Evolutionary conservation across 2,329 filamentous ascomycete species (phyloP).

Genomic region (Cryphonectria carpinicola): DNA sequence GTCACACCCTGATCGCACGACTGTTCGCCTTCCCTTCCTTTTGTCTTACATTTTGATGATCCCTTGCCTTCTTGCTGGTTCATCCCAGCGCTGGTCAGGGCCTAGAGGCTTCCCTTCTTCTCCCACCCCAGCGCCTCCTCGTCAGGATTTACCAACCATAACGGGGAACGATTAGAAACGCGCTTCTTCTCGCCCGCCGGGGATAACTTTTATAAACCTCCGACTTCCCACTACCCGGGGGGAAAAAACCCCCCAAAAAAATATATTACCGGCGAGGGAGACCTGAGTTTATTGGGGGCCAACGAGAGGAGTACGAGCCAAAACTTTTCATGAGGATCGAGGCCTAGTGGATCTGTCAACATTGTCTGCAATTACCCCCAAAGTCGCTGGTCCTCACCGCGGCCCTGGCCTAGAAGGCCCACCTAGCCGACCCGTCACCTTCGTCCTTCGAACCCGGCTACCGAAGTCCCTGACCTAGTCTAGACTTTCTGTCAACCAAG

Average conservation of each 20-base stretch:
- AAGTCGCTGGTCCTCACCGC: not conserved
- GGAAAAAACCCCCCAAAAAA: no score
- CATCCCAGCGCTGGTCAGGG: no score
- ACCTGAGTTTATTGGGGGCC: not conserved
- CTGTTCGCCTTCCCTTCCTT: not conserved
- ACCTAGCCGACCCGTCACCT: constrained; percentile 1
- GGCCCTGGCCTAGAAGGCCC: constrained; percentile 3
- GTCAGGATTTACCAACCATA: not conserved
- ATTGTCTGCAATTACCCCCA: not conserved
- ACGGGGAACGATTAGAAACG: not conserved
- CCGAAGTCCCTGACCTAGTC: not conserved
- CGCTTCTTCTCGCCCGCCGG: not conserved
- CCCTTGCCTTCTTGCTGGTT: not conserved
- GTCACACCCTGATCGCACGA: constrained; percentile 1
- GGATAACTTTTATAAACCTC: not conserved
- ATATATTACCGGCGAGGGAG: no score
- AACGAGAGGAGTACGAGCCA: not conserved
- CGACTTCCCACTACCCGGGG: not conserved
- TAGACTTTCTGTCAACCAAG: not conserved
- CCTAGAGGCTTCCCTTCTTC: not conserved
- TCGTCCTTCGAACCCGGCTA: not conserved
- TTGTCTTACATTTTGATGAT: not conserved
- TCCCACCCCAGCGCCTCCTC: not conserved
- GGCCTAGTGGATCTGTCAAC: not conserved
- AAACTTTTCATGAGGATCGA: not conserved